Conservation (phyloP, 208 protist species). For the Trypanosoma melophagium region DNA sequence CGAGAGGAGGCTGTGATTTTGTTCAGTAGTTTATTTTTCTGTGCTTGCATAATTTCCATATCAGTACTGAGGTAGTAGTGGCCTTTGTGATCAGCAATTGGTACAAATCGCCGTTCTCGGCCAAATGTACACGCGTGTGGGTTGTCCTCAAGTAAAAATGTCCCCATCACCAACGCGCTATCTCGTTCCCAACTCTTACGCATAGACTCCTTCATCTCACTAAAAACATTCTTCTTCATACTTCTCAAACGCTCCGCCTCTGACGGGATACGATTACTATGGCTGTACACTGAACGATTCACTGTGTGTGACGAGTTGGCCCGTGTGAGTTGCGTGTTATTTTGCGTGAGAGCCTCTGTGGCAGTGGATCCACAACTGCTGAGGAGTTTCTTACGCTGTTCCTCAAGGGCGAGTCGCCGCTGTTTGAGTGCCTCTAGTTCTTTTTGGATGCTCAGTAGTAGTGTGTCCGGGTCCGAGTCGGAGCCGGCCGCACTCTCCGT, state of each 20-base stretch:
- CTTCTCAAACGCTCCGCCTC: slow-evolving; percentile 39
- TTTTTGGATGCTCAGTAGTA: slow-evolving; percentile 48
- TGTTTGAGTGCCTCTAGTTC: slow-evolving; percentile 56
- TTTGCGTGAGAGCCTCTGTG: background rate
- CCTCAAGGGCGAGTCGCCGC: slow-evolving; percentile 52
- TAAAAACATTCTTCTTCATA: slow-evolving; percentile 36
- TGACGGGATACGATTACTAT: slow-evolving; percentile 23
- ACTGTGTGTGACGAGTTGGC: background rate
- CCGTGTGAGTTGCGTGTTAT: slow-evolving; percentile 8
- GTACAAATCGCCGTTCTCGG: slow-evolving; percentile 64
- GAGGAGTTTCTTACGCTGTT: slow-evolving; percentile 45
- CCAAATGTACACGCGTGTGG: slow-evolving; percentile 59
- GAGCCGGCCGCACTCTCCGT: slow-evolving; percentile 2
- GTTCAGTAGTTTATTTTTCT: slow-evolving; percentile 21
- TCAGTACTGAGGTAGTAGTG: slow-evolving; percentile 59
- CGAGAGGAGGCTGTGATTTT: slow-evolving; percentile 14
- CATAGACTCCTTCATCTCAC: slow-evolving; percentile 59
- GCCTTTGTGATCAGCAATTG: slow-evolving; percentile 41
- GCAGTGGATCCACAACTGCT: slow-evolving; percentile 18
- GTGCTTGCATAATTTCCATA: slow-evolving; percentile 34
- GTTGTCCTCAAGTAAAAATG: slow-evolving; percentile 60
- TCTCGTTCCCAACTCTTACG: slow-evolving; percentile 42
- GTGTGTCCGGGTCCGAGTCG: slow-evolving; percentile 10
- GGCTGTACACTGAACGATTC: slow-evolving; percentile 25
- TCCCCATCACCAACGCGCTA: slow-evolving; percentile 57